These are phyloP conservation scores for Leucocoprinus sp. DNA, from an alignment of 768 basidiomycete species.

Conservation along the genomic window DNA sequence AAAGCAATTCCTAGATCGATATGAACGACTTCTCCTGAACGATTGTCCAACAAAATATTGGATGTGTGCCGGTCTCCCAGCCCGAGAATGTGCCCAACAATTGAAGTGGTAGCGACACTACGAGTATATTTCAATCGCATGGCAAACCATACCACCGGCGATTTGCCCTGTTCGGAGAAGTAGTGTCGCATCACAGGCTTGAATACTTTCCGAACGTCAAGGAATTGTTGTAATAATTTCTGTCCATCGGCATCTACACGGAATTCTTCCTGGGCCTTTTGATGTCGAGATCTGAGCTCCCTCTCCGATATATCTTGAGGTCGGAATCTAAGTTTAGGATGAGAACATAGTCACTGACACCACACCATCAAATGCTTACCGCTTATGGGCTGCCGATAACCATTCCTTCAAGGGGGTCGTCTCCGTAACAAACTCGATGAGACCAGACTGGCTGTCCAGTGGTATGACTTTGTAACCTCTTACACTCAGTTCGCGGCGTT, in stretches of 20 bases:
- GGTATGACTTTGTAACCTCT: constrained; percentile 89
- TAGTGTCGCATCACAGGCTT: constrained; percentile 90
- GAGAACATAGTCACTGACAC: background rate
- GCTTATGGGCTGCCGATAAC: constrained; percentile 54
- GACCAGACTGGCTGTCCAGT: constrained; percentile 67
- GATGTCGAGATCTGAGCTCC: constrained; percentile 19
- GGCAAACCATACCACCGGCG: constrained; percentile 85
- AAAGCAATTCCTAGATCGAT: constrained; percentile 97
- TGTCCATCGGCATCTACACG: constrained; percentile 18
- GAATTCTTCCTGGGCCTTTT: constrained; percentile 25
- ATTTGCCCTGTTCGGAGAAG: constrained; percentile 85
- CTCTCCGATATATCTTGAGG: constrained; percentile 40
- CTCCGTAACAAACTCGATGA: constrained; percentile 86
- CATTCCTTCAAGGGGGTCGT: constrained; percentile 59
- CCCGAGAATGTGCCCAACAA: constrained; percentile 88
- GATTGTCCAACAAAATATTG: constrained; percentile 85
- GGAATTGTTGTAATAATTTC: constrained; percentile 24
- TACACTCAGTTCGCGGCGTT: constrained; percentile 61
- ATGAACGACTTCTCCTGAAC: constrained; percentile 82
- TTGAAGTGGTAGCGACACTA: constrained; percentile 89
- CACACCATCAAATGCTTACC: constrained; percentile 29
- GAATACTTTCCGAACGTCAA: constrained; percentile 34
- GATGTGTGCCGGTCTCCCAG: constrained; percentile 88
- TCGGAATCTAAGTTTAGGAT: constrained; percentile 47
- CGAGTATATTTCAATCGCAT: constrained; percentile 87